Evolutionary conservation across 257 asterid genomes (phyloP), one percentile per base, ranked within the genome.

Genomic region (Solanum chiquidenum): DNA sequence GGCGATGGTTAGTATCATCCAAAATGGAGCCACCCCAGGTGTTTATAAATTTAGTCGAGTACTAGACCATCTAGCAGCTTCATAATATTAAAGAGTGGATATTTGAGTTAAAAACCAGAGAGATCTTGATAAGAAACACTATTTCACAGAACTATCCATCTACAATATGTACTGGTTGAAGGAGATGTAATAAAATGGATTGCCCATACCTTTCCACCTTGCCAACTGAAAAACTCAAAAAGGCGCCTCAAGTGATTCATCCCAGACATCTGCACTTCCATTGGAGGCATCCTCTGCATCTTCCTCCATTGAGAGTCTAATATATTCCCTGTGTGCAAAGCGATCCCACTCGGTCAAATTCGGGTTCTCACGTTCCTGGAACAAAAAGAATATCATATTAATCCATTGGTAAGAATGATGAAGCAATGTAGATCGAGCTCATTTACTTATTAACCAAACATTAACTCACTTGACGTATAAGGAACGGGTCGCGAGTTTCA

Each of bases 181-280:
- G 68, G 20, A 49, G 44, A 18, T 29, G 20, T 18, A 49, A 49
- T 18, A 82, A 55, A 82, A 27, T 23, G 44, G 40, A 86, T 75
- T 46, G 46, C 38, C 6, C 74, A 10, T 74, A 86, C 88, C 88
- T 73, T 73, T 82, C 83, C 58, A 84, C 87, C 96, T 91, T 89
- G 94, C 98, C 94, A 80, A 83, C 87, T 80, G 90, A 74, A 37
- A 90, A 37, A 90, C 90, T 97, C 93, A 97, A 89, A 97, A 97
- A 12, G 99, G 99, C 91, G 99, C 98, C 92, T 97, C 99, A 87
- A 97, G 98, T 52, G 99, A 94, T 90, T 95, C 98, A 92, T 97
- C 99, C 99, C 99, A 97, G 86, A 95, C 98, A 94, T 97, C 99
- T 72, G 98, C 98, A 94, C 99, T 97, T 89, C 99, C 99, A 87